These are phyloP conservation scores for Suillus lakei DNA, from an alignment of 768 basidiomycete species.

Conservation along the genomic window DNA sequence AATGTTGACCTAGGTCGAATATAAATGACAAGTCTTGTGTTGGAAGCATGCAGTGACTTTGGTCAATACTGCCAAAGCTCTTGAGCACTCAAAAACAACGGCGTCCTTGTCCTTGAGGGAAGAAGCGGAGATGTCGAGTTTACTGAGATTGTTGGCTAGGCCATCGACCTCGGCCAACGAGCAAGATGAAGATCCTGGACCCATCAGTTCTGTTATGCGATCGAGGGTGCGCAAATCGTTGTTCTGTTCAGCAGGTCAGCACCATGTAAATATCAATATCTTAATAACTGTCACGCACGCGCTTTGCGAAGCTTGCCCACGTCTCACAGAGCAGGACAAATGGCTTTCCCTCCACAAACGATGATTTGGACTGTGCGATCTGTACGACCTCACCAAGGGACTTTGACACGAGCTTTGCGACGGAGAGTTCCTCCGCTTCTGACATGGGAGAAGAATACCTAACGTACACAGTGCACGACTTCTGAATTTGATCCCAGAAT, in stretches of 20 bases:
- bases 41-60: conserved; percentile 48
- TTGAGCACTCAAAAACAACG: conserved; percentile 42
- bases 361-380: conserved; percentile 42
- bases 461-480: conserved; percentile 48
- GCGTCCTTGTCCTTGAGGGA: conserved; percentile 12
- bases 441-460: conserved; percentile 23
- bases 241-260: conserved; percentile 36
- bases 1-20: no score
- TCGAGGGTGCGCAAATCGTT: conserved; percentile 54
- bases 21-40: no score
- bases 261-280: background rate
- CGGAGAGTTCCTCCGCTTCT: conserved; percentile 13
- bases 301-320: conserved; percentile 70
- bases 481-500: conserved; percentile 73
- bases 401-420: conserved; percentile 42
- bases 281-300: conserved; percentile 43
- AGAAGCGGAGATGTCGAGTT: conserved; percentile 14
- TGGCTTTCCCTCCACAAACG: conserved; percentile 53
- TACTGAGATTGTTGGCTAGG: conserved; percentile 20
- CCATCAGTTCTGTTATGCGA: conserved; percentile 49
- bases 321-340: conserved; percentile 73
- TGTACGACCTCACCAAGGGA: conserved; percentile 50
- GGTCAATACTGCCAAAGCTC: conserved; percentile 46
- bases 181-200: conserved; percentile 3
- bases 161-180: conserved; percentile 22